phyloP scores from a whole-genome alignment of 2,329 filamentous ascomycete genomes.

The Fonsecaea multimorphosa region DNA sequence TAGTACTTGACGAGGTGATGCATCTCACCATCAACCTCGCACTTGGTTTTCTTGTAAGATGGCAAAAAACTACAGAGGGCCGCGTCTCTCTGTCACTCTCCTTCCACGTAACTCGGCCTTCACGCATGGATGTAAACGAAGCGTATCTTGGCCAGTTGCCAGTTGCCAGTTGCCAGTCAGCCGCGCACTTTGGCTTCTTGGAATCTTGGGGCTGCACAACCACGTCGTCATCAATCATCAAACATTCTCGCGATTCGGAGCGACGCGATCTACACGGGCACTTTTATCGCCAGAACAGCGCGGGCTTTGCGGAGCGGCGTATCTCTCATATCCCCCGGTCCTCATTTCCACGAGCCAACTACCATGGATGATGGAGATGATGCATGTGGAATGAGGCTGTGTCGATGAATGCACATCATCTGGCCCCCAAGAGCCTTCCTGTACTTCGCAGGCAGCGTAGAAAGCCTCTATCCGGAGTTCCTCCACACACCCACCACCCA shows the following conservation, averaged over 20 bases:
- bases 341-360: neutral
- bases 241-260: neutral
- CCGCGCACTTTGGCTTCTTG: conserved; percentile 3
- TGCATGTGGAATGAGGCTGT: conserved; percentile 1
- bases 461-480: neutral
- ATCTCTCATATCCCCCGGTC: neutral
- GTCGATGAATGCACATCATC: neutral
- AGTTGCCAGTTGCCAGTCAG: too few relatives aligned
- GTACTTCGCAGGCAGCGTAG: too few relatives aligned
- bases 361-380: too few relatives aligned
- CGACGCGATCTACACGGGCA: neutral
- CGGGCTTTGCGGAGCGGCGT: neutral
- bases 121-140: too few relatives aligned
- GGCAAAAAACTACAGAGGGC: neutral
- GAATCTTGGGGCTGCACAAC: conserved; percentile 2
- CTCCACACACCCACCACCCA: too few relatives aligned
- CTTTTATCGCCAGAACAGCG: neutral
- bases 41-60: too few relatives aligned
- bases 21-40: too few relatives aligned
- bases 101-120: neutral
- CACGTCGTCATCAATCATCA: conserved; percentile 11
- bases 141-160: too few relatives aligned
- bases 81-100: neutral
- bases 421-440: neutral
- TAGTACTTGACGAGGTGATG: neutral